Base-by-base conservation (phyloP, 805 yeast genomes). In the Candida glaebosa region DNA sequence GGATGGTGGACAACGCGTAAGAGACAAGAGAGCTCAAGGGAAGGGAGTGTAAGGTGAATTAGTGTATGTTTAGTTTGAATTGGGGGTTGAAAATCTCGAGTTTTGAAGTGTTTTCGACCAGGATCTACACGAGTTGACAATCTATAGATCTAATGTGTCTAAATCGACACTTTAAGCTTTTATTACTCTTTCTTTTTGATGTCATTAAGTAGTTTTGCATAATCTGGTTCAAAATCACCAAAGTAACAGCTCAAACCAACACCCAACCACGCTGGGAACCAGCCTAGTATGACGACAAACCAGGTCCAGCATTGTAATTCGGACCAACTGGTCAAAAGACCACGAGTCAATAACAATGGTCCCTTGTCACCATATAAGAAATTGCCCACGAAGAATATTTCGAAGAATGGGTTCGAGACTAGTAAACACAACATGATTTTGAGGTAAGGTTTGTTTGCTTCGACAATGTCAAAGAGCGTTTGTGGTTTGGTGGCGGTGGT, bases 281-380 rank as follows among this genome's bases (percentile, higher is more conserved):
- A 89, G 0, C 88, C 86, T 32, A 82, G 65, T 31, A 80, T 69
- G 2, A 89, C 57, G 18, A 86, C 75, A 42, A 78, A 73, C 90
- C 96, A 88, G 0, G 96, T 85, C 91, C 96, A 88, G 44, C 85
- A 82, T 42, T 84, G 84, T 42, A 86, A 63, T 30, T 81, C 77
- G 18, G 67, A 55, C 84, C 90, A 87, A 3, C 87, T 79, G 19
- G 76, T 68, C 8, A 82, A 57, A 12, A 89, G 64, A 0, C 80
- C 79, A 16, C 61, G 55, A 40, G 82, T 67, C 4, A 82, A 52
- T 7, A 66, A 60, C 4, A 67, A 59, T 1, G 70, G 65, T 2
- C 63, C 67, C 28, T 53, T 59, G 10, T 69, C 63, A 40, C 59
- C 47, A 34, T 58, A 51, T 45, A 60, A 37, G 47, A 56, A 39